phyloP scores from a whole-genome alignment of 1,139 yeast species.

The Kodamaea sp. region DNA sequence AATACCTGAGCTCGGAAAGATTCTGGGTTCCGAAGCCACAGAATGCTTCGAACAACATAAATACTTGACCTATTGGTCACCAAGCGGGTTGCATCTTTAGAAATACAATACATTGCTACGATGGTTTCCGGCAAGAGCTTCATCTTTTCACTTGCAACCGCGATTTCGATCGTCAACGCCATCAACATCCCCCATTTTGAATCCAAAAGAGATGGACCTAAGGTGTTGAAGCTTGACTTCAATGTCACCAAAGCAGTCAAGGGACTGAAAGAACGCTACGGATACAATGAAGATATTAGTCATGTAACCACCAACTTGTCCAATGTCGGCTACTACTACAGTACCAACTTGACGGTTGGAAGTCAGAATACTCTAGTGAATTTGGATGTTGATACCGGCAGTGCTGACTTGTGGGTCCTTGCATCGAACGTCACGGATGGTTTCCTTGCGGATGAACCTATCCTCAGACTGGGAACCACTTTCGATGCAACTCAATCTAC shows the following conservation, averaged over 20 bases:
- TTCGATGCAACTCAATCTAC: slow-evolving; percentile 14
- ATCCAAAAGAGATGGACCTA: slow-evolving; percentile 1
- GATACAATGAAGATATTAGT: slow-evolving; percentile 6
- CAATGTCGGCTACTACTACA: slow-evolving; percentile 8
- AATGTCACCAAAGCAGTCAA: not conserved
- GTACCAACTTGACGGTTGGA: not conserved
- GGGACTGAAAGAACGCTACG: not conserved
- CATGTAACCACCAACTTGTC: slow-evolving; percentile 11
- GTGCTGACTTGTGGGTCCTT: not conserved
- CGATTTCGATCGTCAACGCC: not conserved
- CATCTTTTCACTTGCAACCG: not conserved
- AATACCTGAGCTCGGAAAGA: too few species aligned
- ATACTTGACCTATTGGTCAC: too few species aligned
- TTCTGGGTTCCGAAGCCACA: too few species aligned
- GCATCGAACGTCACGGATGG: slow-evolving; percentile 14
- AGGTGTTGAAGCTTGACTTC: slow-evolving; percentile 8
- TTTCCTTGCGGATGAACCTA: not conserved
- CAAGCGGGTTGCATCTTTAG: too few species aligned
- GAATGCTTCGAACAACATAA: too few species aligned
- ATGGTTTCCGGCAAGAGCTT: not conserved
- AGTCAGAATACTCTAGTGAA: not conserved
- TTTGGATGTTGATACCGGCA: not conserved
- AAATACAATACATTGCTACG: too few species aligned
- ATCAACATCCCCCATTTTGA: not conserved
- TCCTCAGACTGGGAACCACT: slow-evolving; percentile 13